Conservation (phyloP, 1,284 basidiomycete species). For the Inonotus obliquus region DNA sequence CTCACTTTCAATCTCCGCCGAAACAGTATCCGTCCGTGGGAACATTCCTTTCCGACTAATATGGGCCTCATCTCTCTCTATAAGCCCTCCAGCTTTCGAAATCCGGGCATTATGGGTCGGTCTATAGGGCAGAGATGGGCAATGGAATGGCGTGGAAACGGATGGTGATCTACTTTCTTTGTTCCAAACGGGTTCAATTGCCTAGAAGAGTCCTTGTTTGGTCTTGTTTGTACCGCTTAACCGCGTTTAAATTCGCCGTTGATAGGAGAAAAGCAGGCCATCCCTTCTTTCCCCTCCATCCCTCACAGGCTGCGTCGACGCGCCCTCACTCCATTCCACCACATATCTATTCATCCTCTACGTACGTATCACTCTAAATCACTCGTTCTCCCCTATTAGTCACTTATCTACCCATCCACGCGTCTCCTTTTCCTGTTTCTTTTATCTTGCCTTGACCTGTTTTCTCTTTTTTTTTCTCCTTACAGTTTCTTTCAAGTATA, state of each 20-base stretch:
- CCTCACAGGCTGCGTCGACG: conserved; percentile 47
- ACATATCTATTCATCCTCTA: conserved; percentile 19
- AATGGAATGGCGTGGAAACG: background rate
- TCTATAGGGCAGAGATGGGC: too few relatives aligned
- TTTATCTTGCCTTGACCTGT: background rate
- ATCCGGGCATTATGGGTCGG: too few relatives aligned
- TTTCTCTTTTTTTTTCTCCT: conserved; percentile 14
- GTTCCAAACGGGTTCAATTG: conserved; percentile 1
- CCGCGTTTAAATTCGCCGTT: conserved; percentile 6
- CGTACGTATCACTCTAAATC: conserved; percentile 18
- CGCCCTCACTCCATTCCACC: conserved; percentile 31
- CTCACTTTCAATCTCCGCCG: conserved; percentile 5
- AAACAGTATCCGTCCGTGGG: background rate
- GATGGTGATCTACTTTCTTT: background rate
- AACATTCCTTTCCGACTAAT: background rate
- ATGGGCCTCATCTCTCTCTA: background rate
- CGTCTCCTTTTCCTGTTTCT: conserved; percentile 21
- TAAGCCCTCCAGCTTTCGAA: too few relatives aligned
- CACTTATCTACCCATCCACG: background rate
- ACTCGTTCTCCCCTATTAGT: background rate
- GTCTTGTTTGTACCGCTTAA: conserved; percentile 5
- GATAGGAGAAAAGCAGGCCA: conserved; percentile 26
- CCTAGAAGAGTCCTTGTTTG: conserved; percentile 1
- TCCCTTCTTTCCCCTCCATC: conserved; percentile 38
- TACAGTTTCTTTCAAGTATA: conserved; percentile 52